Evolutionary conservation across 192 early-diverging fungal species (phyloP), one percentile per base, ranked within the genome.

Genomic region (Rhizophagus clarus): DNA sequence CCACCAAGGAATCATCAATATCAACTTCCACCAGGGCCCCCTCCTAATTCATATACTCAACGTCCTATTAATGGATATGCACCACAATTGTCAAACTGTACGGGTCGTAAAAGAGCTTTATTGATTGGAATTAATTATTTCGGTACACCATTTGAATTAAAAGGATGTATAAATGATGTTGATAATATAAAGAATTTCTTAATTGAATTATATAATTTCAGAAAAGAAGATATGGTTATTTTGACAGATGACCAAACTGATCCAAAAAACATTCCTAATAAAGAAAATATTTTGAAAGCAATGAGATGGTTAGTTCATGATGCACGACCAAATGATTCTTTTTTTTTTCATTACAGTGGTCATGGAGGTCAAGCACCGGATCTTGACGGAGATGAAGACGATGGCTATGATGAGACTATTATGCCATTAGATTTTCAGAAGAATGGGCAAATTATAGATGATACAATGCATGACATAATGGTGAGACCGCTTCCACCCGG

Each of bases 51-150:
- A 31, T 75, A 79, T 40, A 40, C 31, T 8, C 28, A 64, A 37
- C 80, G 15, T 12, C 76, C 80, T 20, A 20, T 60, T 4, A 68
- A 51, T 49, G 81, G 77, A 51, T 72, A 80, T 40, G 74, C 78
- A 12, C 79, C 82, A 22, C 80, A 88, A 63, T 77, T 90, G 0
- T 89, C 88, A 17, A 89, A 86, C 47, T 90, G 89, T 83, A 80
- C 80, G 31, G 94, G 94, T 24, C 88, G 92, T 63, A 93, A 94
- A 84, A 89, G 91, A 24, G 96, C 96, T 11, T 85, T 98, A 28
- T 88, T 98, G 56, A 92, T 98, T 77, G 97, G 97, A 28, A 96
- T 97, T 85, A 98, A 98, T 82, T 98, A 98, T 85, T 85, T 88
- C 66, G 87, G 88, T 31, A 85, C 89, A 64, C 83, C 84, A 74